Conservation (phyloP, 345 rosid species). For the Eucalyptus polyanthemos region DNA sequence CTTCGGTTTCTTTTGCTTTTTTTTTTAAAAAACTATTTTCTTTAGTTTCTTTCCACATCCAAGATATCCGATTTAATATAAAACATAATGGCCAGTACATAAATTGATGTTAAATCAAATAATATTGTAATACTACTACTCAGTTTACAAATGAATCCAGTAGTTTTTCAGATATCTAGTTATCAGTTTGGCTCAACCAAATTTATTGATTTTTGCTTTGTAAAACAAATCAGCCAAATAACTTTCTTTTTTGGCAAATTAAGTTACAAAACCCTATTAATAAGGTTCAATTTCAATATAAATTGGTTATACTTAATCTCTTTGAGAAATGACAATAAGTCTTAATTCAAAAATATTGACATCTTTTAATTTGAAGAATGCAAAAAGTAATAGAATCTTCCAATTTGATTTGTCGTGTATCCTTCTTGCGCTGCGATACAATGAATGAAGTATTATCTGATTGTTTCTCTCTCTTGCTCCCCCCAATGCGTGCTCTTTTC, state of each 20-base stretch:
- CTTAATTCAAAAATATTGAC: background rate
- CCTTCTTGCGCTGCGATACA: rapidly evolving
- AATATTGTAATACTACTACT: background rate
- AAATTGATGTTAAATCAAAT: background rate
- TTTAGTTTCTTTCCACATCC: background rate
- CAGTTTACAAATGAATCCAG: background rate
- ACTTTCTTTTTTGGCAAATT: no score
- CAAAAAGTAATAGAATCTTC: background rate
- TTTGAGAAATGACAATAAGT: background rate
- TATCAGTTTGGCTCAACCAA: background rate
- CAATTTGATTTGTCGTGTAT: background rate
- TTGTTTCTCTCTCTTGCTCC: no score
- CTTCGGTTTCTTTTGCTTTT: no score
- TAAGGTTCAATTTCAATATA: background rate
- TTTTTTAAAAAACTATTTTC: background rate
- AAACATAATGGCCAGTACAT: background rate
- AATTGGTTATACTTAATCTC: background rate
- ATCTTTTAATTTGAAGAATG: background rate
- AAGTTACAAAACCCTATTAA: background rate
- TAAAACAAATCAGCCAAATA: no score
- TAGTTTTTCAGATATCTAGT: background rate
- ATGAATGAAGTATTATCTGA: no score
- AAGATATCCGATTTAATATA: background rate
- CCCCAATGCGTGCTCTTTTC: no score
- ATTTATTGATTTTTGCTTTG: no score